A percentile compares a stretch with the other conserved stretches of the same genome.
Evolutionary conservation across 192 early-diverging fungal species (phyloP).

Genomic region (Helicostylum pulchrum): DNA sequence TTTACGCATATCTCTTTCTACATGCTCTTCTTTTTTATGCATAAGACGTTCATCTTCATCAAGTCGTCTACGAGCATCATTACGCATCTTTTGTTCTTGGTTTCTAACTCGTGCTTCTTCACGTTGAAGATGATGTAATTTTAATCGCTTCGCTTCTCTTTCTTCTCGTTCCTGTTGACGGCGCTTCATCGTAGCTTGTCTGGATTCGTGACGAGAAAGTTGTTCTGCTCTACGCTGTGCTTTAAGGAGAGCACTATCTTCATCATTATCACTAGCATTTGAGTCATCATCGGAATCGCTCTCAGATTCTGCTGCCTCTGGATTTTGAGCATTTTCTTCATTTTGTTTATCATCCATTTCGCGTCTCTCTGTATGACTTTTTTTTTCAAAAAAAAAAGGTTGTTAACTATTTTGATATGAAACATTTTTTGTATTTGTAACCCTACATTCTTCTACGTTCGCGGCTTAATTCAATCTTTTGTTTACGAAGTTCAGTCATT

Average conservation of each 20-base stretch:
- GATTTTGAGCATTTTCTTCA: neutral
- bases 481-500: constrained; percentile 66
- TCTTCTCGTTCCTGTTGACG: constrained; percentile 49
- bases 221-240: constrained; percentile 22
- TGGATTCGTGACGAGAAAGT: constrained; percentile 36
- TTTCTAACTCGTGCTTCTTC: constrained; percentile 39
- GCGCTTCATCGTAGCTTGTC: constrained; percentile 44
- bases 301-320: neutral
- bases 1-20: constrained; percentile 70
- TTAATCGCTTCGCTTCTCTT: constrained; percentile 37
- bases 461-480: constrained; percentile 67
- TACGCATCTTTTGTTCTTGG: constrained; percentile 39
- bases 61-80: constrained; percentile 44
- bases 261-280: constrained; percentile 23
- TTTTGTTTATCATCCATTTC: constrained; percentile 31
- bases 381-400: neutral
- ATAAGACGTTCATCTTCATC: constrained; percentile 53
- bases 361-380: constrained; percentile 35
- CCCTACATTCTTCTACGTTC: constrained; percentile 66
- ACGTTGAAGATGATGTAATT: constrained; percentile 41
- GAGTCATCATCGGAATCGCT: constrained; percentile 11
- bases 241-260: constrained; percentile 24
- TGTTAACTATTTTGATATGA: no score
- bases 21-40: constrained; percentile 53
- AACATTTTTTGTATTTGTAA: neutral